Base-by-base conservation (phyloP, 495 filamentous ascomycete species). In the Tuber microsphaerosporum region DNA sequence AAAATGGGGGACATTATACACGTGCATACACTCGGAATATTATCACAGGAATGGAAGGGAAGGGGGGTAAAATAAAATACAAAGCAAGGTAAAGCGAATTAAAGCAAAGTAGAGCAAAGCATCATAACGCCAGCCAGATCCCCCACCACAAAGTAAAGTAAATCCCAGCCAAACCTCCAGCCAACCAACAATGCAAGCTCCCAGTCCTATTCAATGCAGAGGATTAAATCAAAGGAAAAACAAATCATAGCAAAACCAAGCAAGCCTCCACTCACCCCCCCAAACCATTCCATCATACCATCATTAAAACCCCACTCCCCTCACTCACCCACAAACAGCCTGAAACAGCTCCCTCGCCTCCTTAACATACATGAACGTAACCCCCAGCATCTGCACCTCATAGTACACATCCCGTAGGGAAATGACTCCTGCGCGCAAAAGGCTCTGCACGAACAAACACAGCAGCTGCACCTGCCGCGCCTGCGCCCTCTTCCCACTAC, bases 311-410 rank as follows among this genome's bases (percentile, higher is more conserved):
- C 1, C n/a, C 12, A 6, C 26, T 65, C 56, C 56, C 26, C 1
- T 16, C 26, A 17, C 12, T 65, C 56, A 74, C 69, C 78, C 78
- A 31, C 75, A 81, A 46, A 82, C 46, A 19, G 26, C 72, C 26
- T 56, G 80, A 81, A 81, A 82, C 69, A 82, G 42, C 71, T 80
- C 81, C 75, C 79, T 79, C 31, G 79, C 82, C 71, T 80, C 81
- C 77, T 82, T 83, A 75, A 83, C 75, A 75, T 83, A 86, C 61
- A 85, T 83, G 74, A 86, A 87, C 56, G 84, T 79, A 22, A 85
- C 83, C 16, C 85, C 84, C 70, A 86, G 73, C 78, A 86, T 84
- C 75, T 84, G 81, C 43, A 86, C 83, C 73, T 85, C 84, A 69
- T 84, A 86, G 71, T 79, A 85, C 43, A 85, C 79, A n/a, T 84